These are phyloP conservation scores for Elaphomyces granulatus DNA, from an alignment of 495 filamentous ascomycete genomes.

Conservation along the genomic window DNA sequence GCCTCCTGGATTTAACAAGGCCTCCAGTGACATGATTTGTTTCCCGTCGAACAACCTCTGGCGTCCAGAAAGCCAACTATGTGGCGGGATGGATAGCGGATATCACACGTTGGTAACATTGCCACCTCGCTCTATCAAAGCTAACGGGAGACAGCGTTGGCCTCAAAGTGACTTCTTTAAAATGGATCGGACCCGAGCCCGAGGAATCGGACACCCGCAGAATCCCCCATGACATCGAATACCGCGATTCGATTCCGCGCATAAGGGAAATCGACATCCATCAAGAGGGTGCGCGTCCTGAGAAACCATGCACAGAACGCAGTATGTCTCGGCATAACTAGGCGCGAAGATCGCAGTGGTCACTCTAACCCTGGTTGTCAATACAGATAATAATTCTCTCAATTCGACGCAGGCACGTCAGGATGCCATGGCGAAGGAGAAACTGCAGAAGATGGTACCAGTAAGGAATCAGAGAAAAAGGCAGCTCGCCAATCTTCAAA, in stretches of 20 bases:
- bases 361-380: no score
- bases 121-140: background rate
- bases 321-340: no score
- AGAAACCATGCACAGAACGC: no score
- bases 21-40: conserved; percentile 15
- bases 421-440: conserved; percentile 12
- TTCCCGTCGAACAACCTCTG: conserved; percentile 25
- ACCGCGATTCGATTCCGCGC: conserved; percentile 11
- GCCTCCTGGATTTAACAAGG: conserved; percentile 25
- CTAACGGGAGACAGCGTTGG: conserved; percentile 14
- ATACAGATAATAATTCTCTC: conserved; percentile 2
- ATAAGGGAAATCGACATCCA: conserved; percentile 13
- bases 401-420: conserved; percentile 10
- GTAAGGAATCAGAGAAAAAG: no score
- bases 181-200: conserved; percentile 13
- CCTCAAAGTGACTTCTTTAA: conserved; percentile 23
- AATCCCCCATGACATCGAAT: conserved; percentile 15
- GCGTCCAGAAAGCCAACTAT: conserved; percentile 16
- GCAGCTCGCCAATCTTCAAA: no score
- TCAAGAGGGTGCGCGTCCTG: background rate
- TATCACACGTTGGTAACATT: conserved; percentile 19
- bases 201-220: conserved; percentile 12
- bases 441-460: conserved; percentile 15
- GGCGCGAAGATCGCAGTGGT: no score
- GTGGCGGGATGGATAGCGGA: conserved; percentile 21